A percentile compares a stretch with the other conserved stretches of the same genome.
Conservation (phyloP, 176 grass and related monocot genomes). For the Phyllostachys edulis region DNA sequence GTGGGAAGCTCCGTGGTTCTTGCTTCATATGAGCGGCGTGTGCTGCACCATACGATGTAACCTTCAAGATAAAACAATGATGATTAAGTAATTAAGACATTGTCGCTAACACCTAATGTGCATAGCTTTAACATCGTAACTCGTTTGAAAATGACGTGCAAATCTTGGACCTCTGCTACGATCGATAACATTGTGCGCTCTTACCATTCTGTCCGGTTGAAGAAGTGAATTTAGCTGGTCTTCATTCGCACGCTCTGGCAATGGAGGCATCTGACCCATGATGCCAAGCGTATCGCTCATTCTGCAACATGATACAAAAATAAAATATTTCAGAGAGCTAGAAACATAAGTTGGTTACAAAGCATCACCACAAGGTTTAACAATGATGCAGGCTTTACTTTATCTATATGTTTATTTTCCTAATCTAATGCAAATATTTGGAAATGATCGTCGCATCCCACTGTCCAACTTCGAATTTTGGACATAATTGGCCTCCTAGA, state of each 20-base stretch:
- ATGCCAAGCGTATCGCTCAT: no score
- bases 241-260: no score
- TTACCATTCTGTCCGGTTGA: no score
- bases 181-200: no score
- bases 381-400: not conserved
- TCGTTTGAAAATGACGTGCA: no score
- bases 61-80: conserved; percentile 41
- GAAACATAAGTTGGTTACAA: not conserved
- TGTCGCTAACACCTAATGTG: no score
- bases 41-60: conserved; percentile 39
- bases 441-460: not conserved
- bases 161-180: no score
- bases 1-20: conserved; percentile 56
- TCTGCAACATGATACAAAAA: not conserved
- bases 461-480: no score
- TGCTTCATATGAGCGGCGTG: conserved; percentile 54
- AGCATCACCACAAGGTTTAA: not conserved
- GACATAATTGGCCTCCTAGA: no score
- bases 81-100: not conserved
- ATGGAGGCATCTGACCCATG: no score
- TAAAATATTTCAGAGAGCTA: not conserved
- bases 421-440: not conserved
- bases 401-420: not conserved
- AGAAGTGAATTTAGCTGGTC: no score
- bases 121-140: no score